Conservation (phyloP, 139 green algal genomes). For the Tetraselmis chui region DNA sequence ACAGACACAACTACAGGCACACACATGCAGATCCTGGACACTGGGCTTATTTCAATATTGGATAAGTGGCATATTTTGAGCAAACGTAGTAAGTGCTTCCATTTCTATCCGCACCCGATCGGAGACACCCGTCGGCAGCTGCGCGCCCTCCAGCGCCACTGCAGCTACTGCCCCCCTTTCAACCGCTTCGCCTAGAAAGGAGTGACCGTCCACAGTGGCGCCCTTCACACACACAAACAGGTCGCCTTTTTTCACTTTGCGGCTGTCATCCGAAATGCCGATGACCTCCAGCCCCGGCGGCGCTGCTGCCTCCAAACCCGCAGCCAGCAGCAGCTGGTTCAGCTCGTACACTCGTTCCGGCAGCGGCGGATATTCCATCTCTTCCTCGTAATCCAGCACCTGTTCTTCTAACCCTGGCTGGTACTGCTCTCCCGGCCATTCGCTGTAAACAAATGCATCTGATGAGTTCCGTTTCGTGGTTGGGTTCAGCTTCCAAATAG, state of each 20-base stretch:
- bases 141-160: background rate
- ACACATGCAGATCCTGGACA: no score
- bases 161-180: background rate
- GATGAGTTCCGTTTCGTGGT: no score
- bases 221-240: constrained; percentile 40
- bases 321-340: constrained; percentile 1
- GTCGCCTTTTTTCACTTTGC: constrained; percentile 19
- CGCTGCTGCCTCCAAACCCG: background rate
- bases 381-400: background rate
- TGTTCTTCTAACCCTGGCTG: no score
- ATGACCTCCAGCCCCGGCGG: constrained; percentile 11
- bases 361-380: background rate
- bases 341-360: constrained; percentile 2
- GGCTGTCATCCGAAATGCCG: constrained; percentile 11
- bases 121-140: no score
- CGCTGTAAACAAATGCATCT: no score
- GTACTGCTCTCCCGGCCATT: no score
- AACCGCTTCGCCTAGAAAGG: constrained; percentile 18
- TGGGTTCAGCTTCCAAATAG: no score
- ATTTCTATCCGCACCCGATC: no score
- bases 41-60: no score
- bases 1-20: no score
- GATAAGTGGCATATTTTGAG: no score
- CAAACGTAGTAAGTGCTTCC: no score
- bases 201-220: constrained; percentile 27